Evolutionary conservation across 208 protist species (phyloP).

Genomic region (Trypanosoma mega): DNA sequence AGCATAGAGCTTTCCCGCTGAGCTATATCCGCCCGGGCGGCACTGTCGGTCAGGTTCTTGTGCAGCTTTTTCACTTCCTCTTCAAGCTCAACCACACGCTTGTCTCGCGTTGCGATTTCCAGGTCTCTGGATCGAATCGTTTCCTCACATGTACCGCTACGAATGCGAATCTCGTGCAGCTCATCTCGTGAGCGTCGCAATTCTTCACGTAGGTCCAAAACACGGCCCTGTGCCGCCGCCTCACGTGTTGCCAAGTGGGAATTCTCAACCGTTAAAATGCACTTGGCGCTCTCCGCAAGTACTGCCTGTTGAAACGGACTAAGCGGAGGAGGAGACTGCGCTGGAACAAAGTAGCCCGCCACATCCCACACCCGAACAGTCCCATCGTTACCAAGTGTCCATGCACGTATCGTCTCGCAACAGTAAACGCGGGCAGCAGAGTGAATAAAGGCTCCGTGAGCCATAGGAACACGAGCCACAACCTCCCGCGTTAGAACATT

Average conservation of each 20-base stretch:
- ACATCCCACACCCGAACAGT: constrained; percentile 43
- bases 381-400: constrained; percentile 62
- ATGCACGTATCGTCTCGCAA: constrained; percentile 53
- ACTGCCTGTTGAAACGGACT: constrained; percentile 28
- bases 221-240: constrained; percentile 17
- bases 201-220: constrained; percentile 32
- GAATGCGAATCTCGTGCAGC: constrained; percentile 70
- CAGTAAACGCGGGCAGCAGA: constrained; percentile 38
- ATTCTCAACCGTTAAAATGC: constrained; percentile 10
- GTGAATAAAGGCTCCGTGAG: constrained; percentile 58
- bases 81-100: constrained; percentile 45
- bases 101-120: constrained; percentile 34
- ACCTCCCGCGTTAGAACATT: constrained; percentile 38
- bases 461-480: constrained; percentile 4
- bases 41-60: constrained; percentile 49
- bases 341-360: constrained; percentile 36
- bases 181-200: constrained; percentile 50
- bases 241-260: constrained; percentile 23
- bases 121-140: constrained; percentile 35
- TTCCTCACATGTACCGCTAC: constrained; percentile 38
- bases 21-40: constrained; percentile 26
- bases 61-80: constrained; percentile 40
- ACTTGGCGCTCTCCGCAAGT: constrained; percentile 20
- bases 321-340: constrained; percentile 23
- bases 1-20: constrained; percentile 46